Percentiles rank a stretch among this genome's conserved stretches.
phyloP scores from a whole-genome alignment of 768 basidiomycete genomes.

The Polyporus arcularius region DNA sequence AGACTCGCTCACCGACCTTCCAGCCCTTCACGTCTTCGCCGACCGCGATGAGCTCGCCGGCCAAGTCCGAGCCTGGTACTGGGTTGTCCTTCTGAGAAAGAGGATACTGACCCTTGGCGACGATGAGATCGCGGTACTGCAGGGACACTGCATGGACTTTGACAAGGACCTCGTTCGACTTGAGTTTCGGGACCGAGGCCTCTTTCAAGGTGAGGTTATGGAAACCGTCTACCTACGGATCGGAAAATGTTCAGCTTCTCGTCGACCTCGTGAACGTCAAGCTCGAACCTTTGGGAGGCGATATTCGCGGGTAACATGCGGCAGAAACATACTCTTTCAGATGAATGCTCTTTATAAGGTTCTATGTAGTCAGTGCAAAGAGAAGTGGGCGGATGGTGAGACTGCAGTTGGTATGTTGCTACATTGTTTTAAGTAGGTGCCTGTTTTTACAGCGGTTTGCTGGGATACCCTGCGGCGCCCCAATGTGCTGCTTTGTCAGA shows the following conservation, averaged over 20 bases:
- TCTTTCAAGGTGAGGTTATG: slow-evolving; percentile 32
- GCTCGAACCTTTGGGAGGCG: slow-evolving; percentile 24
- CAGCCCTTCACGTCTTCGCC: slow-evolving; percentile 43
- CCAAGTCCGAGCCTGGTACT: slow-evolving; percentile 47
- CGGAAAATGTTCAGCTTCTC: background rate
- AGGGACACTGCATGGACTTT: slow-evolving; percentile 59
- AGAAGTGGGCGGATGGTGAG: too few relatives aligned
- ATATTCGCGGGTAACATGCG: slow-evolving; percentile 24
- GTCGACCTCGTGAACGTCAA: too few relatives aligned
- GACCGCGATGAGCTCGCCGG: slow-evolving; percentile 56
- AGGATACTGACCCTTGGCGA: slow-evolving; percentile 43
- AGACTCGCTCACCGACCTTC: slow-evolving; percentile 57
- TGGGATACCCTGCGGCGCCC: too few relatives aligned
- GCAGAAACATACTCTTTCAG: slow-evolving; percentile 17
- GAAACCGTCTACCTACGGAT: slow-evolving; percentile 26
- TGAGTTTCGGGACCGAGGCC: slow-evolving; percentile 34
- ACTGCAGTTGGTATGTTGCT: too few relatives aligned
- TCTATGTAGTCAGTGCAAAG: too few relatives aligned
- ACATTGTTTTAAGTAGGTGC: too few relatives aligned
- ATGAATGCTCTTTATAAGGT: too few relatives aligned
- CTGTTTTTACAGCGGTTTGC: too few relatives aligned
- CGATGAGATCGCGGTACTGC: slow-evolving; percentile 49
- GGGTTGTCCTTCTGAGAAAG: slow-evolving; percentile 33
- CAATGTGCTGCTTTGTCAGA: too few relatives aligned
- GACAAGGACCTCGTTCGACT: slow-evolving; percentile 53